Base-by-base conservation (phyloP, 805 yeast species). In the Saccharomycopsis javanensis region DNA sequence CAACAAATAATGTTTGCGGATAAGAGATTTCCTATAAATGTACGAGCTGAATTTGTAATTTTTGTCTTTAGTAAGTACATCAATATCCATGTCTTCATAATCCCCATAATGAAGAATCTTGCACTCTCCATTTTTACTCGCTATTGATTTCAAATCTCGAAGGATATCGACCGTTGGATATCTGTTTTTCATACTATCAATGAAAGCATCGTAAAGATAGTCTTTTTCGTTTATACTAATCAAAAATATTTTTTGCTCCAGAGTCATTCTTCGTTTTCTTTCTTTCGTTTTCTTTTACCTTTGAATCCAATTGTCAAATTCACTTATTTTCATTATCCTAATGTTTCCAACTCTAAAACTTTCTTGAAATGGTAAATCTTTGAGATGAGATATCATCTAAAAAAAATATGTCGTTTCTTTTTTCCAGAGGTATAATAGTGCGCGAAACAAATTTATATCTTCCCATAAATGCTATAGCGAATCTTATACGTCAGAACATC, bases 1-100 rank as follows among this genome's bases (percentile, higher is more conserved):
- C n/a, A 94, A 81, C 60, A 94, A 72, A 65, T 82, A 91, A 69
- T 94, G 96, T 68, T 94, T 94, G 60, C 99, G 78, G 53, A 92
- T 94, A 56, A 94, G 71, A 0, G 92, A 96, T 67, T 94, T 94
- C 64, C 99, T 76, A 69, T 86, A 92, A 46, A 90, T 81, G 68
- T 88, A 92, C 1, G 96, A 82, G 60, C 91, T 88, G 1, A 86
- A 75, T 56, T 81, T 72, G 68, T 90, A 91, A 28, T 73, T 71
- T 1, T 63, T 55, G 42, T 58, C 54, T 11, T 63, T 56, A 64
- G 74, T 72, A 34, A 85, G 64, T 59, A 78, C 68, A 63, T 91
- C 97, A 65, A 90, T 79, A 65, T 91, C 87, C 23, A 90, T 70
- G 52, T 86, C 89, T 67, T 92, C 99, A 68, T 92, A 92, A 56